phyloP scores from a whole-genome alignment of 106 monocot genomes.

The Alisma plantagoaquatica region DNA sequence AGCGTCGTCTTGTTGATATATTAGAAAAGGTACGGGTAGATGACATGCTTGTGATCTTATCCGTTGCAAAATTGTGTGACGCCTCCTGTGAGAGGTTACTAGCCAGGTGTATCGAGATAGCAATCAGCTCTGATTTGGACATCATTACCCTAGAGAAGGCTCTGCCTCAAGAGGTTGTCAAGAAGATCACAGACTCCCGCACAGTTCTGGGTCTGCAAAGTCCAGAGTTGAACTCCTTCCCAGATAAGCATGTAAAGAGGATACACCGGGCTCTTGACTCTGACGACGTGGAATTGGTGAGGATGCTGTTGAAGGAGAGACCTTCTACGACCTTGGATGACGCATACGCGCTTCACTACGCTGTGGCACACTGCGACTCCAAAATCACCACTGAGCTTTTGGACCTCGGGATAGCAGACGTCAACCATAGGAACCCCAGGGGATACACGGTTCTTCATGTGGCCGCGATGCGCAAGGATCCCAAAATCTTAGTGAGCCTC shows the following conservation, averaged over 20 bases:
- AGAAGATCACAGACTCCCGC: constrained; percentile 30
- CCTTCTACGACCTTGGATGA: constrained; percentile 49
- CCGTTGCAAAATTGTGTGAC: constrained; percentile 40
- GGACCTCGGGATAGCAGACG: constrained; percentile 58
- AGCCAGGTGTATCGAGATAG: constrained; percentile 40
- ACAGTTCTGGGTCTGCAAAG: constrained; percentile 1
- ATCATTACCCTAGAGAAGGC: constrained; percentile 49
- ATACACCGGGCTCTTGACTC: constrained; percentile 69
- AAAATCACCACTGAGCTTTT: constrained; percentile 61
- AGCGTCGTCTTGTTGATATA: constrained; percentile 72
- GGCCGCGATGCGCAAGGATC: constrained; percentile 77
- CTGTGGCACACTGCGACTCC: constrained; percentile 58
- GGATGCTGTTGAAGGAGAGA: constrained; percentile 69
- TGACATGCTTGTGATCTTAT: constrained; percentile 43
- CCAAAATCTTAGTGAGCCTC: constrained; percentile 63
- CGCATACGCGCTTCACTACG: constrained; percentile 79
- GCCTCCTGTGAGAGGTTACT: constrained; percentile 30
- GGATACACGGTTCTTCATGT: constrained; percentile 70
- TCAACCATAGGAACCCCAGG: constrained; percentile 54
- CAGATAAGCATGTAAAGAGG: constrained; percentile 38
- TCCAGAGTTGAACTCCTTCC: constrained; percentile 8
- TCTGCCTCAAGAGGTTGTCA: constrained; percentile 37
- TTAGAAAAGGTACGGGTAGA: constrained; percentile 52
- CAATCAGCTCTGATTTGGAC: constrained; percentile 44
- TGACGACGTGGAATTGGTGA: constrained; percentile 75